Evolutionary conservation across 768 basidiomycete genomes (phyloP).

Genomic region (Exsudoporus frostii): DNA sequence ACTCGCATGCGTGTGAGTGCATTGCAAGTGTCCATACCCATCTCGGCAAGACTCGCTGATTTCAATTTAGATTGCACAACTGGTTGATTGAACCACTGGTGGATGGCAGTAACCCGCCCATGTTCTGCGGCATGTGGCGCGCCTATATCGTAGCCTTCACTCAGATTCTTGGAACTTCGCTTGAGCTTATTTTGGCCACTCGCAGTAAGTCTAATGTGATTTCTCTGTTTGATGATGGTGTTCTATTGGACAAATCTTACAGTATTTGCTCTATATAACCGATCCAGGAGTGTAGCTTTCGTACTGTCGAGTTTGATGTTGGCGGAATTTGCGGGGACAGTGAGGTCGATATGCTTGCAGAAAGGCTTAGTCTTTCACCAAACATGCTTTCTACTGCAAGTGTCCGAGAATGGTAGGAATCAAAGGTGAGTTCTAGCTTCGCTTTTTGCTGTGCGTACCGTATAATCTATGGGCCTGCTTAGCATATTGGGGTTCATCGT

Average conservation of each 20-base stretch:
- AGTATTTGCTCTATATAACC: constrained; percentile 22
- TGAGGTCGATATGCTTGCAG: background rate
- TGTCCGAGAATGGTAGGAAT: background rate
- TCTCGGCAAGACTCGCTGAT: background rate
- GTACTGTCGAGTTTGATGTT: constrained; percentile 3
- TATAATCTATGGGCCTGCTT: background rate
- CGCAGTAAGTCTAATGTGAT: constrained; percentile 8
- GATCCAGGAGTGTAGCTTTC: constrained; percentile 7
- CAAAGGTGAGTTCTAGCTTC: constrained; percentile 5
- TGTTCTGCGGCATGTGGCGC: constrained; percentile 8
- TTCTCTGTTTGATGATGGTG: background rate
- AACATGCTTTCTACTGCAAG: constrained; percentile 6
- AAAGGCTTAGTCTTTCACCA: background rate
- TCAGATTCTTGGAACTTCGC: constrained; percentile 7
- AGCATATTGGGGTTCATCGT: constrained; percentile 11
- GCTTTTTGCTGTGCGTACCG: background rate
- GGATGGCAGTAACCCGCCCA: constrained; percentile 5
- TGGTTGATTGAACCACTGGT: constrained; percentile 2
- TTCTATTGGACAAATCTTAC: background rate
- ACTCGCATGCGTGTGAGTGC: constrained; percentile 18
- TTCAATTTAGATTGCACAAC: constrained; percentile 10
- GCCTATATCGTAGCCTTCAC: background rate
- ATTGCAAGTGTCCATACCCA: background rate
- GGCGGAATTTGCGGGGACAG: background rate
- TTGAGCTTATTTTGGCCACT: constrained; percentile 12